Evolutionary conservation across 768 basidiomycete genomes (phyloP).

Genomic region (Hydnomerulius pinastri): DNA sequence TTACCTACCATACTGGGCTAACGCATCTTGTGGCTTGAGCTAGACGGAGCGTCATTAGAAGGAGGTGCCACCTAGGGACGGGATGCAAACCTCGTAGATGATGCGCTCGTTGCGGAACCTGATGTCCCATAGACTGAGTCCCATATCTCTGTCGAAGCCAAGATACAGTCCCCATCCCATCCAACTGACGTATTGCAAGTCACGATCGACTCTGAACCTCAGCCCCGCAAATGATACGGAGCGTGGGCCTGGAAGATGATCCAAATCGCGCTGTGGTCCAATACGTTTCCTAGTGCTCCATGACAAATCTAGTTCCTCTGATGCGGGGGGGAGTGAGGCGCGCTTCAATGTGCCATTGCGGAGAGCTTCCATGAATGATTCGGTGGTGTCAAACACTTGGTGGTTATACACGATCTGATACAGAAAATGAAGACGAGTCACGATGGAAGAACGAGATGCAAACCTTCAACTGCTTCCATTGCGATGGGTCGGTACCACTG

Average conservation of each 20-base stretch:
- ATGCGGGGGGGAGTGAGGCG: constrained; percentile 29
- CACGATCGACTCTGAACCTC: constrained; percentile 55
- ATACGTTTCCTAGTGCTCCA: constrained; percentile 51
- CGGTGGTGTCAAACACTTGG: constrained; percentile 50
- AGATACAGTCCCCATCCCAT: constrained; percentile 67
- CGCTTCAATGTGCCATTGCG: constrained; percentile 52
- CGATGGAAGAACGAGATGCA: neutral
- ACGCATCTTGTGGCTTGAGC: constrained; percentile 63
- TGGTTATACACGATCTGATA: constrained; percentile 58
- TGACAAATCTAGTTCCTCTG: constrained; percentile 35
- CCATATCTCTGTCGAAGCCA: constrained; percentile 69
- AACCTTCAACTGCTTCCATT: constrained; percentile 58
- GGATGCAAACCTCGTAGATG: constrained; percentile 52
- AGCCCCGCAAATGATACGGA: constrained; percentile 60
- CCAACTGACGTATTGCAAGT: constrained; percentile 60
- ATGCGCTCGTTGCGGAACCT: constrained; percentile 58
- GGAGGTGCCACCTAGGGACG: too few relatives aligned
- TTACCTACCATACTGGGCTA: constrained; percentile 54
- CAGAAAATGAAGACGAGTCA: neutral
- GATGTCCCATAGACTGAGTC: constrained; percentile 60
- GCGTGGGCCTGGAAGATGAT: constrained; percentile 64
- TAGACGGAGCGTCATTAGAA: constrained; percentile 17
- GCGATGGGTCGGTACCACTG: constrained; percentile 50
- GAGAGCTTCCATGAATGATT: constrained; percentile 55
- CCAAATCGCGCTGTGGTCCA: constrained; percentile 51